Percentiles rank a stretch among this genome's conserved stretches.
phyloP scores from a whole-genome alignment of 805 yeast genomes.

The Candida boleticola region DNA sequence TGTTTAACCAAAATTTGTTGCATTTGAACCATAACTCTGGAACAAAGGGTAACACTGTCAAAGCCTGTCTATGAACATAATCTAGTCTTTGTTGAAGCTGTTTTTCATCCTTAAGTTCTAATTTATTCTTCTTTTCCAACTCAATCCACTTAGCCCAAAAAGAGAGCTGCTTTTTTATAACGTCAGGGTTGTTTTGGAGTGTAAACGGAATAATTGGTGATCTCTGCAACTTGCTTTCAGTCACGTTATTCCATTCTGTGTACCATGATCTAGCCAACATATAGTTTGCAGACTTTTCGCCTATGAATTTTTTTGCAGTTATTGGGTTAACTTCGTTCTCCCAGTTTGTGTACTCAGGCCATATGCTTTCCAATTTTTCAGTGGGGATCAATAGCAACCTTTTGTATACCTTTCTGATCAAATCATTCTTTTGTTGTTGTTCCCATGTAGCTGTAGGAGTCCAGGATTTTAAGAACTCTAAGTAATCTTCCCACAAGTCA shows the following conservation, averaged over 20 bases:
- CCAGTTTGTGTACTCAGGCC: constrained; percentile 81
- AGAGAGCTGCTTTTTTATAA: constrained; percentile 41
- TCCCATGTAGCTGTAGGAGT: constrained; percentile 81
- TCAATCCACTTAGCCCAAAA: constrained; percentile 74
- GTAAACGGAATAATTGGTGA: constrained; percentile 24
- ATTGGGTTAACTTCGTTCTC: constrained; percentile 73
- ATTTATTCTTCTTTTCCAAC: constrained; percentile 73
- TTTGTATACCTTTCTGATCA: constrained; percentile 70
- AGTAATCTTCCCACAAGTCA: constrained; percentile 75
- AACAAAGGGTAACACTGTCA: constrained; percentile 56
- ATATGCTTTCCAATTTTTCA: constrained; percentile 66
- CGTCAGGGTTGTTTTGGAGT: constrained; percentile 12
- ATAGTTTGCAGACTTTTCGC: constrained; percentile 78
- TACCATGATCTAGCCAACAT: constrained; percentile 82
- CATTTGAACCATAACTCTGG: constrained; percentile 80
- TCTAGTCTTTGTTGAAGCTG: constrained; percentile 54
- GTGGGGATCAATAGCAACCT: constrained; percentile 75
- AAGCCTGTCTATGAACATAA: constrained; percentile 71
- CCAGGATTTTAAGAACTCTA: constrained; percentile 77
- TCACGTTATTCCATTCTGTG: constrained; percentile 63
- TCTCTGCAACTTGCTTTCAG: constrained; percentile 47
- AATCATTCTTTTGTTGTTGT: constrained; percentile 74
- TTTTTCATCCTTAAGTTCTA: constrained; percentile 52
- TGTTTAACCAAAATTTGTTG: constrained; percentile 33
- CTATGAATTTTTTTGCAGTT: constrained; percentile 80